Evolutionary conservation across 2,329 filamentous ascomycete species (phyloP), one percentile per base, ranked within the genome.

Genomic region (Fusarium nelsonii): DNA sequence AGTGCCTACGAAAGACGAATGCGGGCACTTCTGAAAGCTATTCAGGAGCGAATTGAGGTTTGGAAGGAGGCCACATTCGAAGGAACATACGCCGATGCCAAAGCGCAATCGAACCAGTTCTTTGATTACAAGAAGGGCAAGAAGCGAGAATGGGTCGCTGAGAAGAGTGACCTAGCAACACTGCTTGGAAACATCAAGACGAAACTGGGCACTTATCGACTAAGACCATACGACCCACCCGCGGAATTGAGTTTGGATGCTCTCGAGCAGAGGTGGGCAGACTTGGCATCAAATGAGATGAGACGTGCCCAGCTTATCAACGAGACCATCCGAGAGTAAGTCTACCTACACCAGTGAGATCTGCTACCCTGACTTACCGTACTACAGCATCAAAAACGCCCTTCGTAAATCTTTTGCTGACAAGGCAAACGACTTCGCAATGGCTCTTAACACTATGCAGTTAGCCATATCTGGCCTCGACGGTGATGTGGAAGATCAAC

Each of bases 111-210:
- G 8, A 84, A 82, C 32, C 87, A 93, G 59, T 97, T 99, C 79
- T 90, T 92, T 28, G 85, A 85, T n/a, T 97, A 97, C 84, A 99
- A 98, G 82, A 88, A 90, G 74, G 94, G 91, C 54, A 87, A 92
- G 81, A 99, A 99, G 84, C 88, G 96, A 64, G 89, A 92, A 63
- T 99, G 96, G 96, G 96, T 99, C 30, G 96, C 93, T 2, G 96
- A 99, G 82, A 98, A 97, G 85, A 97, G 93, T 61, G 96, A 99
- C 76, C 84, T 99, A 58, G 93, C 94, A 36, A 96, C 95, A 6
- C 82, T 99, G 64, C 83, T 99, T 57, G 96, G 96, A 36, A 99
- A 99, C 80, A 98, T 99, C 85, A 98, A 97, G 84, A 99, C 96
- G 1, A 99, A 99, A 80, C 85, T 99, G 73, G 94, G 93, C 73